Conservation (phyloP, 202 grass and related monocot genomes). For the Setaria viridis region DNA sequence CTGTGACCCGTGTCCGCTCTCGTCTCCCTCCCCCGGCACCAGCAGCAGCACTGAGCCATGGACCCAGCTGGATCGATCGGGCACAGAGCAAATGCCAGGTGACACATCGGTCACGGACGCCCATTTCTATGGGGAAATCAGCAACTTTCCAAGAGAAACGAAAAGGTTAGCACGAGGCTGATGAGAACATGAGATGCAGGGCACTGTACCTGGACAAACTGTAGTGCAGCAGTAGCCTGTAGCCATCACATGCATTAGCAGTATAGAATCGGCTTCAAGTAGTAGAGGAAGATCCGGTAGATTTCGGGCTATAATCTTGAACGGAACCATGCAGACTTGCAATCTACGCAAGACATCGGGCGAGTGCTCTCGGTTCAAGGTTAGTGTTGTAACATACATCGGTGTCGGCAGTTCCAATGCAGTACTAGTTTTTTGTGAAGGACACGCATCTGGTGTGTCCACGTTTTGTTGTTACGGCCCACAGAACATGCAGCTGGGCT, state of each 20-base stretch:
- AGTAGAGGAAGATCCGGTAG: conserved; percentile 30
- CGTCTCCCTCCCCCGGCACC: background rate
- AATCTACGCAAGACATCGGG: conserved; percentile 1
- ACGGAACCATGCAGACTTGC: background rate
- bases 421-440: background rate
- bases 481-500: conserved; percentile 6
- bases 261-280: background rate
- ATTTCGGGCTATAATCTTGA: conserved; percentile 3
- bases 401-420: background rate
- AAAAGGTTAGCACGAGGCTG: background rate
- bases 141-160: background rate
- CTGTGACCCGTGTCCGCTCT: background rate
- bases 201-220: conserved; percentile 1
- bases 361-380: background rate
- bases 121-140: no score
- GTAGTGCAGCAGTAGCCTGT: background rate
- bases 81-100: background rate
- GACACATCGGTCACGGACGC: background rate
- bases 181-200: background rate
- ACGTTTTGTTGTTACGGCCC: conserved; percentile 32
- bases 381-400: background rate
- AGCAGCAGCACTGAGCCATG: background rate
- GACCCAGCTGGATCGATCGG: conserved; percentile 1
- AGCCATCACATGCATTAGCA: background rate
- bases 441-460: background rate